Conservation (phyloP, 352 stramenopile genomes). For the Phytophthora sp. region DNA sequence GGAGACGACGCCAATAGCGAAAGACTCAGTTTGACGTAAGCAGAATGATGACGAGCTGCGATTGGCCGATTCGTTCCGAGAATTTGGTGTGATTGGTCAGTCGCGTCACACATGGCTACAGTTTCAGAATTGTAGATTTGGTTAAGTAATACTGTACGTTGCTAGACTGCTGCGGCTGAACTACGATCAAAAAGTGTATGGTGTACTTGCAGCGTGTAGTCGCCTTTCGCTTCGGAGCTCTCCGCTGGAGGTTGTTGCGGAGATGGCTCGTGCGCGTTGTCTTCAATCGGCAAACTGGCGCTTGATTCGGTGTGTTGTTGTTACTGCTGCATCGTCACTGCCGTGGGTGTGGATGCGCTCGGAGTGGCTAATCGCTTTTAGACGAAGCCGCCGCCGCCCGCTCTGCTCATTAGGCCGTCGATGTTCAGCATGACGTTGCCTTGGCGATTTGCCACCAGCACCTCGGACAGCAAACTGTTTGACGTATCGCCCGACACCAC, state of each 20-base stretch:
- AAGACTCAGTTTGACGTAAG: slow-evolving; percentile 36
- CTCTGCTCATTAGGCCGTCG: slow-evolving; percentile 27
- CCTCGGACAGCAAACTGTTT: slow-evolving; percentile 54
- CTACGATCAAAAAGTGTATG: not conserved
- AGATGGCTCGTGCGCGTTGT: not conserved
- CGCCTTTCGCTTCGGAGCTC: not conserved
- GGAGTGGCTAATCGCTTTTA: slow-evolving; percentile 5
- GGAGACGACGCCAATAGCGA: not conserved
- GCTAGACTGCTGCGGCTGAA: no score
- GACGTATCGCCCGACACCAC: slow-evolving; percentile 53
- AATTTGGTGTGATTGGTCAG: no score
- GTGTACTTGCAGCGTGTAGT: not conserved
- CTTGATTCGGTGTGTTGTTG: not conserved
- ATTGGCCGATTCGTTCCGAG: slow-evolving; percentile 3
- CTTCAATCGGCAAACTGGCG: slow-evolving; percentile 17
- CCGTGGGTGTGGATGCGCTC: not conserved
- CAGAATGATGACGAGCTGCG: not conserved
- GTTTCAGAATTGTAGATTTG: not conserved
- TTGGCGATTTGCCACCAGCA: slow-evolving; percentile 54
- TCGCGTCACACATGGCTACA: not conserved
- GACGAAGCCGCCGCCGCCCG: slow-evolving; percentile 15
- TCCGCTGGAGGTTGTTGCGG: not conserved
- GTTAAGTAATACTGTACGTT: not conserved
- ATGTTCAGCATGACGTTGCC: slow-evolving; percentile 52
- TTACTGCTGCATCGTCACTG: not conserved